These are phyloP conservation scores for Pholiota adiposa DNA, from an alignment of 1,284 basidiomycete genomes.

Conservation along the genomic window DNA sequence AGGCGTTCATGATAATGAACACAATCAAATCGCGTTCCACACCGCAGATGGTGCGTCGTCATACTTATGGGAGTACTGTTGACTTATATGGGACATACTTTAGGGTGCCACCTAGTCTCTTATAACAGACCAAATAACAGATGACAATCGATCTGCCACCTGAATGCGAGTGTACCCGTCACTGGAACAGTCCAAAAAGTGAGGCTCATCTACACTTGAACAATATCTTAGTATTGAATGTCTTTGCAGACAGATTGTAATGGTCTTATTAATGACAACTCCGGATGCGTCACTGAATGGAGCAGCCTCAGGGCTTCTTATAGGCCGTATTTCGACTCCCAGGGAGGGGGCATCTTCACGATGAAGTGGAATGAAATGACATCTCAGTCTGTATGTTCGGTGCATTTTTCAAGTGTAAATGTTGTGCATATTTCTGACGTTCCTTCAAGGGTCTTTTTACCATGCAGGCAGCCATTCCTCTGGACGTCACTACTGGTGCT, in stretches of 20 bases:
- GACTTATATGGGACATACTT: too few species aligned
- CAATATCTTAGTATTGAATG: background rate
- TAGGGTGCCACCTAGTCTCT: too few species aligned
- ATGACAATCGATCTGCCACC: too few species aligned
- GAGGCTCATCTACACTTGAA: conserved; percentile 11
- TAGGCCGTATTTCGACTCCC: conserved; percentile 69
- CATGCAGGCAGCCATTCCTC: conserved; percentile 69
- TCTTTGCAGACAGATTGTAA: conserved; percentile 51
- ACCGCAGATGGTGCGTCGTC: conserved; percentile 51
- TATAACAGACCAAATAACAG: too few species aligned
- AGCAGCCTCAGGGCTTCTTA: conserved; percentile 74
- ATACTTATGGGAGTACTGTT: background rate
- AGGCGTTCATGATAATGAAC: conserved; percentile 75
- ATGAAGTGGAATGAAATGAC: conserved; percentile 80
- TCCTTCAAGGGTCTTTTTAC: conserved; percentile 65
- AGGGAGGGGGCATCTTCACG: conserved; percentile 76
- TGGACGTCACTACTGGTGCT: conserved; percentile 60
- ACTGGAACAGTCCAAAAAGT: conserved; percentile 61
- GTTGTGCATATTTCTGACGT: background rate
- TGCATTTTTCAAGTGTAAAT: background rate
- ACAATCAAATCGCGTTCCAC: conserved; percentile 81
- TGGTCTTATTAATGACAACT: conserved; percentile 53
- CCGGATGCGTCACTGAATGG: conserved; percentile 75
- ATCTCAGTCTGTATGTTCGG: conserved; percentile 67
- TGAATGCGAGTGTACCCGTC: conserved; percentile 45